Percentiles rank a stretch among this genome's conserved stretches.
phyloP scores from a whole-genome alignment of 2,329 filamentous ascomycete species.

The Phaeosphaeriaceae sp. region DNA sequence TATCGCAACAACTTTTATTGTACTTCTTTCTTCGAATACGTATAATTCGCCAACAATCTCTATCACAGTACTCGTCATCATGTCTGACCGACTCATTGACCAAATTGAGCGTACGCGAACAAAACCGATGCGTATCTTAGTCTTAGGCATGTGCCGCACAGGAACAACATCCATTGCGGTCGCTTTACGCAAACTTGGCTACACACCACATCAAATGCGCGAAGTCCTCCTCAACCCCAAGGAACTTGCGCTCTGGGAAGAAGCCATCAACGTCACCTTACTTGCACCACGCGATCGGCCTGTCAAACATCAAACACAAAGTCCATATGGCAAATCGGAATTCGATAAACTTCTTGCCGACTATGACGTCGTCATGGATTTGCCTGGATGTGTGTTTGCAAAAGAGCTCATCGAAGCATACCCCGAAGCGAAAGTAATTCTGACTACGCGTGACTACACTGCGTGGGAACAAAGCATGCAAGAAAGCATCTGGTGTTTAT shows the following conservation, averaged over 20 bases:
- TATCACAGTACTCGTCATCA: background rate
- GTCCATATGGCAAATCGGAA: conserved; percentile 44
- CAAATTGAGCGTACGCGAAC: conserved; percentile 67
- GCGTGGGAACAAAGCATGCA: conserved; percentile 37
- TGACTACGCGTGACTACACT: conserved; percentile 36
- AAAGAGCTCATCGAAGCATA: conserved; percentile 39
- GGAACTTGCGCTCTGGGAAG: conserved; percentile 35
- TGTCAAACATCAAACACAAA: conserved; percentile 8
- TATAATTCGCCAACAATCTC: conserved; percentile 38
- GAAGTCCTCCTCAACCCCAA: conserved; percentile 24
- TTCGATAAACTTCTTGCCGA: conserved; percentile 57
- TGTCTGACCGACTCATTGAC: conserved; percentile 58
- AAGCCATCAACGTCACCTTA: conserved; percentile 35
- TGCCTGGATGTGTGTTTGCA: conserved; percentile 38
- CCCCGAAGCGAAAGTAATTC: conserved; percentile 42
- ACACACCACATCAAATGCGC: conserved; percentile 34
- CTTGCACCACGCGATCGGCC: conserved; percentile 22
- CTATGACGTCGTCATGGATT: conserved; percentile 47
- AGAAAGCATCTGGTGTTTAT: conserved; percentile 31
- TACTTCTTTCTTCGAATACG: background rate
- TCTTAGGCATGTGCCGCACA: conserved; percentile 72
- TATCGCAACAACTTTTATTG: background rate
- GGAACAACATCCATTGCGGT: conserved; percentile 64
- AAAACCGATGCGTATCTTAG: conserved; percentile 75
- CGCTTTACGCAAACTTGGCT: conserved; percentile 54